These are phyloP conservation scores for Podila clonocystis DNA, from an alignment of 192 early-diverging fungal genomes.

Conservation along the genomic window DNA sequence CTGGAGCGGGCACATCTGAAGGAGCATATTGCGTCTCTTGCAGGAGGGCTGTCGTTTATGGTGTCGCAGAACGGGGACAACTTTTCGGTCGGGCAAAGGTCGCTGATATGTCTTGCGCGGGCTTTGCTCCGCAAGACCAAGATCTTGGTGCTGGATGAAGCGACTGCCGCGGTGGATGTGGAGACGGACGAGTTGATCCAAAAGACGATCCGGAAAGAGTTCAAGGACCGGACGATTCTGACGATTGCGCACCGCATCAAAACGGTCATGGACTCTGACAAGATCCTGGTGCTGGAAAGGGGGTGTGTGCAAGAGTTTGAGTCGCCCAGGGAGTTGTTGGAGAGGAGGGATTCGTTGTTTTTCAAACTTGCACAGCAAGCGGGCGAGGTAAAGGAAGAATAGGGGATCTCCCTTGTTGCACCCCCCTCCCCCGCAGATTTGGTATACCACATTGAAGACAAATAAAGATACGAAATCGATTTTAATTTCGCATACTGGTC, in stretches of 20 bases:
- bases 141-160: conserved; percentile 56
- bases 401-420: neutral
- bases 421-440: neutral
- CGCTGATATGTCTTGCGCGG: conserved; percentile 75
- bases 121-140: conserved; percentile 71
- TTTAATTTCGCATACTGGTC: neutral
- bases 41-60: conserved; percentile 72
- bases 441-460: neutral
- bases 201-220: conserved; percentile 78
- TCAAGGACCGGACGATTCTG: conserved; percentile 82
- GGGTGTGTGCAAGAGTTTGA: conserved; percentile 68
- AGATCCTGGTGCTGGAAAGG: conserved; percentile 74
- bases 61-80: conserved; percentile 84
- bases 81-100: conserved; percentile 84
- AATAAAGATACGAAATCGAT: neutral
- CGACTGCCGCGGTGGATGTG: conserved; percentile 79
- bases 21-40: conserved; percentile 65
- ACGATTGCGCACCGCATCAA: conserved; percentile 91
- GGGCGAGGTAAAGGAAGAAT: conserved; percentile 30
- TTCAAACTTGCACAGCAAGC: conserved; percentile 59
- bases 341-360: conserved; percentile 41
- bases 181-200: conserved; percentile 89
- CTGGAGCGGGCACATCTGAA: conserved; percentile 74
- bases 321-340: conserved; percentile 61
- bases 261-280: conserved; percentile 89